Evolutionary conservation across 768 basidiomycete species (phyloP).

Genomic region (Leucocoprinus leucothites): DNA sequence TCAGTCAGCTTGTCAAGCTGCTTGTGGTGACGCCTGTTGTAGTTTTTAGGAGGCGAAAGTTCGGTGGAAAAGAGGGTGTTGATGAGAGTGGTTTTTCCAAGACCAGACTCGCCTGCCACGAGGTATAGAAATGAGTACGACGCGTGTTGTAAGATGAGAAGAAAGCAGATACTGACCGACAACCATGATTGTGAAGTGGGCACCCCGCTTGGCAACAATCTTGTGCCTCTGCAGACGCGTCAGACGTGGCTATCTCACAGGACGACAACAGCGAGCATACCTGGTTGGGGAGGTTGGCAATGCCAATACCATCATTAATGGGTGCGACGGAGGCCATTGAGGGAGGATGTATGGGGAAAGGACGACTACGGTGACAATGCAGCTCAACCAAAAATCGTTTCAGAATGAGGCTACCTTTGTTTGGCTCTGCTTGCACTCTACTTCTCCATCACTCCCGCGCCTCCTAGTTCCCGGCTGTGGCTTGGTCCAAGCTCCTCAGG

Average conservation of each 20-base stretch:
- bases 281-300: conserved; percentile 98
- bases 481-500: neutral
- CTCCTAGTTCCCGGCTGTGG: neutral
- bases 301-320: conserved; percentile 79
- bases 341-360: conserved; percentile 15
- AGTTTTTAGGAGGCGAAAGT: conserved; percentile 89
- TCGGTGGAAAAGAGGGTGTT: conserved; percentile 99
- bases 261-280: conserved; percentile 36
- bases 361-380: conserved; percentile 22
- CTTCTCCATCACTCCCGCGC: conserved; percentile 1
- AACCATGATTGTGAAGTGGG: conserved; percentile 99
- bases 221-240: conserved; percentile 81
- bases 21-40: conserved; percentile 84
- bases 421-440: conserved; percentile 20
- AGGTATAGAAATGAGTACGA: neutral
- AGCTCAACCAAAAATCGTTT: conserved; percentile 34
- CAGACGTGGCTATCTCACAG: conserved; percentile 11
- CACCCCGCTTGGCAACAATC: conserved; percentile 96
- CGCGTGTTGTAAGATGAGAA: neutral
- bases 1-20: conserved; percentile 99
- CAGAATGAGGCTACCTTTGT: conserved; percentile 23
- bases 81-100: conserved; percentile 96
- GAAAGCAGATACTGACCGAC: conserved; percentile 62
- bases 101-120: conserved; percentile 85
- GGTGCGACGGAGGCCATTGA: conserved; percentile 45